Evolutionary conservation across 495 filamentous ascomycete species (phyloP), one percentile per base, ranked within the genome.

Genomic region (Haplographium delicatum): DNA sequence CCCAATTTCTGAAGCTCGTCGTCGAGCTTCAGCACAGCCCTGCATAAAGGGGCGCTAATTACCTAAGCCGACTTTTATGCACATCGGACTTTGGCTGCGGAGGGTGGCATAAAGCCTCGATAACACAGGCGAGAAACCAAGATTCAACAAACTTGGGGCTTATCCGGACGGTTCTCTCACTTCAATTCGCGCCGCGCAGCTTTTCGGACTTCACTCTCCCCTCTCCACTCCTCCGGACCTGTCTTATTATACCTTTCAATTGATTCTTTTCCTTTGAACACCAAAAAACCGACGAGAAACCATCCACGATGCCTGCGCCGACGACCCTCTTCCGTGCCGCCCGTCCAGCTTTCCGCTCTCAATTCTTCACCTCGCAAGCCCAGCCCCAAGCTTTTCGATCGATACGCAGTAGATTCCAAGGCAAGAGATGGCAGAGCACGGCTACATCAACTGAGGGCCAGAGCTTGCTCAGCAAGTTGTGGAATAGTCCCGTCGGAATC

Each of bases 401-500:
- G 19, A 44, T 40, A 6, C 56, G 49, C 34, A 27, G 10, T 3
- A 10, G 40, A 19, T 51, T 26, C 51, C 48, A 40, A 65, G 68
- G 54, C 69, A 73, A 44, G 47, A 62, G 60, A 59, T 86, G 80
- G 63, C 81, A 86, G 63, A 86, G 76, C 67, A 81, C 82, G 27
- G 71, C 78, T 35, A 61, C 71, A 37, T 64, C 67, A 34, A 68
- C 70, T 13, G 67, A 69, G 52, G 65, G 80, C 57, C 72, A 83
- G 66, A 81, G 68, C 62, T 79, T 71, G 61, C 73, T 86, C 65
- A 77, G 81, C 72, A 80, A 79, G 64, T 72, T 91, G 67, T 94
- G 86, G 86, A 84, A 89, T 68, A 89, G 87, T 69, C 85, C 86
- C 15, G 70, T 95, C 47, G 90, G 90, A 23, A 64, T 94, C 27